These are phyloP conservation scores for Suillus paluster DNA, from an alignment of 768 basidiomycete species.

Conservation along the genomic window DNA sequence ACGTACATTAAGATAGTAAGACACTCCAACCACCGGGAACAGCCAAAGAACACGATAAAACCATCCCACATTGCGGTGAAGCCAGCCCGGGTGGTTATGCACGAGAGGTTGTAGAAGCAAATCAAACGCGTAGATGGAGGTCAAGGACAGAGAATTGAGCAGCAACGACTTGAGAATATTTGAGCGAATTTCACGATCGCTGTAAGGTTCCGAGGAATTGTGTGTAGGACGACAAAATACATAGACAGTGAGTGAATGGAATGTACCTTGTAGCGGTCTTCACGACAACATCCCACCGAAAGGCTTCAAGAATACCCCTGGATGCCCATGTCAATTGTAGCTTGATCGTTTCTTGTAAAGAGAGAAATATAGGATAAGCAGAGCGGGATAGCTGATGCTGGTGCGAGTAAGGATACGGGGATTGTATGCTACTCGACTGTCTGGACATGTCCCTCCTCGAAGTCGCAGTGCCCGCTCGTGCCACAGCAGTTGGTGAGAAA, in stretches of 20 bases:
- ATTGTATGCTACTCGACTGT: constrained; percentile 24
- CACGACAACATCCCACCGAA: constrained; percentile 70
- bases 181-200: constrained; percentile 76
- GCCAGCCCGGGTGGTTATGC: constrained; percentile 62
- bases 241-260: constrained; percentile 11
- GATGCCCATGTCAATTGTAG: constrained; percentile 65
- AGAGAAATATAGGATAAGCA: constrained; percentile 72
- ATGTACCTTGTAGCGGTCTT: constrained; percentile 60
- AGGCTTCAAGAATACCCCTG: constrained; percentile 69
- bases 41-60: constrained; percentile 83
- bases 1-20: constrained; percentile 84
- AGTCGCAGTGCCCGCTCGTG: not conserved
- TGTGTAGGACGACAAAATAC: constrained; percentile 15
- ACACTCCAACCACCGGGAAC: constrained; percentile 72
- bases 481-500: not conserved
- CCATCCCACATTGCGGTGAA: constrained; percentile 74
- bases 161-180: constrained; percentile 77
- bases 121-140: constrained; percentile 80
- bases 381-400: constrained; percentile 46
- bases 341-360: constrained; percentile 59
- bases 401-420: constrained; percentile 25
- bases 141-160: constrained; percentile 71
- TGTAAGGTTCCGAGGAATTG: constrained; percentile 32
- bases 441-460: constrained; percentile 26
- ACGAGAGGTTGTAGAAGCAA: constrained; percentile 70